These are phyloP conservation scores for Dalbergia cultrata DNA, from an alignment of 306 rosid species.

Conservation along the genomic window DNA sequence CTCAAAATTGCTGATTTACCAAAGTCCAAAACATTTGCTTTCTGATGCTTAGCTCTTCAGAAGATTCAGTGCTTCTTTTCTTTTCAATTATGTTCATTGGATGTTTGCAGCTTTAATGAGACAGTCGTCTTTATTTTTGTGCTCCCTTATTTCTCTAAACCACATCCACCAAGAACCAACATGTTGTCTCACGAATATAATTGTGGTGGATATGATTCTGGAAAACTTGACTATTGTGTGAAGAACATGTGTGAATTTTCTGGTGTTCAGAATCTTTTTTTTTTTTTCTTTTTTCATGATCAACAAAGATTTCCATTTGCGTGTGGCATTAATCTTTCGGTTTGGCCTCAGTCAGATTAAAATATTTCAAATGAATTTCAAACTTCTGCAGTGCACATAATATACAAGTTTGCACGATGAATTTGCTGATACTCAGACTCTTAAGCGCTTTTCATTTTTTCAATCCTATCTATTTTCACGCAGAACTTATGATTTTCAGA, in stretches of 20 bases:
- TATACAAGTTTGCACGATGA: background rate
- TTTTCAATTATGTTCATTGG: background rate
- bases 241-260: background rate
- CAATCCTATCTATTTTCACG: too few relatives aligned
- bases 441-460: too few relatives aligned
- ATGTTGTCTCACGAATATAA: too few relatives aligned
- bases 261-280: too few relatives aligned
- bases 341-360: too few relatives aligned
- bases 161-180: background rate
- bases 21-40: slow-evolving; percentile 56
- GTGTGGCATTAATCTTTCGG: too few relatives aligned
- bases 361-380: background rate
- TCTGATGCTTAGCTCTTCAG: slow-evolving; percentile 46
- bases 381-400: background rate
- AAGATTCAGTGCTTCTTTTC: background rate
- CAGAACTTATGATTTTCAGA: too few relatives aligned
- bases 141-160: background rate
- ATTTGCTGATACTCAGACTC: background rate
- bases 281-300: background rate
- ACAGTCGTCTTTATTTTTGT: background rate
- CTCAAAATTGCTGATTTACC: slow-evolving; percentile 88
- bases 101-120: background rate
- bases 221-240: background rate
- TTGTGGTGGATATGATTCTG: background rate
- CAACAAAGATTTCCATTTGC: too few relatives aligned